Evolutionary conservation across 352 stramenopile species (phyloP).

Genomic region (Globisporangium irregulare): DNA sequence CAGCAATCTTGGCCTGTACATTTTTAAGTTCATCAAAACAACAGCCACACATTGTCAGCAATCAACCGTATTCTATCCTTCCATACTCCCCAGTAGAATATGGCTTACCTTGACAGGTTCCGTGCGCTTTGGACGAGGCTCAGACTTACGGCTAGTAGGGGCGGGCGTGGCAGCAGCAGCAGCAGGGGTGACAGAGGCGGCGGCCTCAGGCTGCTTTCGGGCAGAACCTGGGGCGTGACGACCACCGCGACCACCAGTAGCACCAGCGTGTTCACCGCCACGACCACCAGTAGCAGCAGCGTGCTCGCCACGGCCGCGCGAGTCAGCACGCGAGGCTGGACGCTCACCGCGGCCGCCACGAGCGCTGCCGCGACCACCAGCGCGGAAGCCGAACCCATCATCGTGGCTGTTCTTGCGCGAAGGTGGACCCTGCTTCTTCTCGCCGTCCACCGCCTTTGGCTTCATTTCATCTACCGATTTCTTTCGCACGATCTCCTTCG

Average conservation of each 20-base stretch:
- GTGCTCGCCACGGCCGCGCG: constrained; percentile 35
- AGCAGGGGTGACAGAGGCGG: background rate
- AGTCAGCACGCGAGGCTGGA: constrained; percentile 16
- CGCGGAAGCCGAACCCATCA: constrained; percentile 22
- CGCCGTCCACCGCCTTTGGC: constrained; percentile 30
- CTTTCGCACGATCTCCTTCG: constrained; percentile 23
- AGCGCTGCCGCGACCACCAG: constrained; percentile 26
- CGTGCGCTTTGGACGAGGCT: constrained; percentile 44
- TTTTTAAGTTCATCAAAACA: background rate
- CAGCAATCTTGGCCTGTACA: constrained; percentile 38
- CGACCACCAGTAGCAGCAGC: constrained; percentile 18
- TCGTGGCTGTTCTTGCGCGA: constrained; percentile 47
- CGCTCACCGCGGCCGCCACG: constrained; percentile 37
- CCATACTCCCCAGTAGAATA: background rate
- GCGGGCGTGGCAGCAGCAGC: constrained; percentile 12
- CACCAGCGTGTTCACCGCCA: constrained; percentile 22
- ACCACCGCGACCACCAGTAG: constrained; percentile 27
- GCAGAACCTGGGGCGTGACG: constrained; percentile 6
- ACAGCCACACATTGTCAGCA: background rate
- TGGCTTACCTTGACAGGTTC: constrained; percentile 39
- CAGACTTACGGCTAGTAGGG: constrained; percentile 32
- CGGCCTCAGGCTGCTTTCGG: constrained; percentile 25
- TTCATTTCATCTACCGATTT: constrained; percentile 19
- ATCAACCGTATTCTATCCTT: background rate
- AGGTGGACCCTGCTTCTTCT: constrained; percentile 20